Percentiles rank a stretch among this genome's conserved stretches.
Evolutionary conservation across 345 rosid species (phyloP).

Genomic region (rapeseed (Brassica napus)): DNA sequence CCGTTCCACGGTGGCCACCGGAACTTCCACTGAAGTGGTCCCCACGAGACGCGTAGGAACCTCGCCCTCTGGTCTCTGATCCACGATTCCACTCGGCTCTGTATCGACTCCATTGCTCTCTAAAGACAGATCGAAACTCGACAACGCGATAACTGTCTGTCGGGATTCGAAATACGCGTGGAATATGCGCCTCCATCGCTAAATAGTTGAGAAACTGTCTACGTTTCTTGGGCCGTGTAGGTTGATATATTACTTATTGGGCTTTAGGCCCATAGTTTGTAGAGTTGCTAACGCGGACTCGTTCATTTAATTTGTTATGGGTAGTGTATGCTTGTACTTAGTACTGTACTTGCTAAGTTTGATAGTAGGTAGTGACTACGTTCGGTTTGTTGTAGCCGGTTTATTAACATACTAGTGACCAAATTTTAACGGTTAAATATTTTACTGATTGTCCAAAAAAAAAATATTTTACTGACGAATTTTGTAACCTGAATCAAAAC

Average conservation of each 20-base stretch:
- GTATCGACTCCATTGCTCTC: slow-evolving; percentile 51
- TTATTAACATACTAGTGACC: not conserved
- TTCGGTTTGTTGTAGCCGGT: not conserved
- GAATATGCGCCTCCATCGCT: slow-evolving; percentile 24
- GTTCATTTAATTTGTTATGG: not conserved
- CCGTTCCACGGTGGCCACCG: slow-evolving; percentile 81
- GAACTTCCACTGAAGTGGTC: slow-evolving; percentile 71
- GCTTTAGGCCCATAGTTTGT: slow-evolving; percentile 12
- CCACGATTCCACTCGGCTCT: slow-evolving; percentile 80
- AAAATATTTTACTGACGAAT: too few species aligned
- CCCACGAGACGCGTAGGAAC: slow-evolving; percentile 78
- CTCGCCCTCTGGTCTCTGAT: slow-evolving; percentile 81
- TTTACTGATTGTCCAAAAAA: too few species aligned
- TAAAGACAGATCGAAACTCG: slow-evolving; percentile 2
- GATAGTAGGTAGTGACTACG: too few species aligned
- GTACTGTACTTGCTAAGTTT: not conserved
- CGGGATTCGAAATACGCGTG: slow-evolving; percentile 2
- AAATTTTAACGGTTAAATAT: too few species aligned
- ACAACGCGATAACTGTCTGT: not conserved
- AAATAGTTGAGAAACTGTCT: not conserved
- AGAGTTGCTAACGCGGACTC: not conserved
- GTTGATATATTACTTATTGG: not conserved
- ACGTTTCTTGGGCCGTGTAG: not conserved
- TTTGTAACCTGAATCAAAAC: not conserved
- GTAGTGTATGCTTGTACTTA: too few species aligned